Percentiles rank a stretch among this genome's conserved stretches.
These are phyloP conservation scores for Staphylotrichum longicolle DNA, from an alignment of 495 filamentous ascomycete genomes.

Conservation along the genomic window DNA sequence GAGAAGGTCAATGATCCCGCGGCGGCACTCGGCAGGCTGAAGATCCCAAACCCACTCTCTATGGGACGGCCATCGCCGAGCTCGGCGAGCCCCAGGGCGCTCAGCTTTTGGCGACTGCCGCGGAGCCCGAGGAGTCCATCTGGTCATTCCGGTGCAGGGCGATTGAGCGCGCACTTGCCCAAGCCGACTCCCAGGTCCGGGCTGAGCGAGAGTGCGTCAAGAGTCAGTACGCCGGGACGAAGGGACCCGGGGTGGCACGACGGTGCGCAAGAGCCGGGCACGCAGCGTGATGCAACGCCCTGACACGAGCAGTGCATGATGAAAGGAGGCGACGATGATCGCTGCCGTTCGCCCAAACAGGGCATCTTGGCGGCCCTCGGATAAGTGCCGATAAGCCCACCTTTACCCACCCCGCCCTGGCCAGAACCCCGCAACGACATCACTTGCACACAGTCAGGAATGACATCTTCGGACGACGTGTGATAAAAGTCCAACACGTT, in stretches of 20 bases:
- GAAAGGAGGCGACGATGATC: background rate
- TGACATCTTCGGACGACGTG: no score
- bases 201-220: background rate
- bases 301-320: background rate
- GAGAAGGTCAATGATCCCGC: conserved; percentile 33
- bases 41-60: conserved; percentile 13
- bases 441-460: no score
- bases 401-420: no score
- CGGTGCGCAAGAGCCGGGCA: background rate
- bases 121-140: conserved; percentile 20
- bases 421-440: no score
- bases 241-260: background rate
- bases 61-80: conserved; percentile 13
- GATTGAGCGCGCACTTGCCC: conserved; percentile 15
- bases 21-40: conserved; percentile 19
- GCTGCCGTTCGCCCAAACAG: background rate
- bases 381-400: conserved; percentile 2
- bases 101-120: conserved; percentile 22
- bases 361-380: background rate
- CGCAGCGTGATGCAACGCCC: conserved; percentile 10
- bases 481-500: no score
- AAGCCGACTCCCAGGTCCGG: conserved; percentile 5
- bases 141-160: background rate
- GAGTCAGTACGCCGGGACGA: background rate
- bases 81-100: conserved; percentile 16